Percentiles rank a stretch among this genome's conserved stretches.
phyloP scores from a whole-genome alignment of 2,329 filamentous ascomycete species.

The Helminthosporium solani region DNA sequence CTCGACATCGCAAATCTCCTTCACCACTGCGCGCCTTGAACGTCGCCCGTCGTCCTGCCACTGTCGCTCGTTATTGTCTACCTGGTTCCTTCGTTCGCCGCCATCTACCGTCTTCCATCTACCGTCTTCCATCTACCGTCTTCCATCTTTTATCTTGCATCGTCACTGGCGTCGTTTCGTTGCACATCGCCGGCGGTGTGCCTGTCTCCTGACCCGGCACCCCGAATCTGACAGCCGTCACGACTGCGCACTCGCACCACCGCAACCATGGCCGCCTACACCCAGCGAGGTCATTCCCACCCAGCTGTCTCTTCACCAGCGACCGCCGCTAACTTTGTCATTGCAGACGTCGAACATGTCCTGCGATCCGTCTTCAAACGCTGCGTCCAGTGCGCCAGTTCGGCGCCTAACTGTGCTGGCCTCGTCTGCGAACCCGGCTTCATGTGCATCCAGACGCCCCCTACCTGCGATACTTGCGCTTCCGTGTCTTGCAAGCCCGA shows the following conservation, averaged over 20 bases:
- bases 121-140: background rate
- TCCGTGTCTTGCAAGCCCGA: constrained; percentile 54
- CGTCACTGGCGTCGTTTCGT: too few relatives aligned
- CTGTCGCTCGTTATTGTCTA: constrained; percentile 5
- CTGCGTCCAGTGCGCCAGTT: constrained; percentile 58
- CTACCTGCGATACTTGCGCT: constrained; percentile 62
- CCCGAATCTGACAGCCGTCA: constrained; percentile 8
- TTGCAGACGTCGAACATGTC: constrained; percentile 38
- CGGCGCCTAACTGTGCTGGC: constrained; percentile 58
- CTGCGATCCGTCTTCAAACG: constrained; percentile 54
- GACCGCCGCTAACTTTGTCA: constrained; percentile 8
- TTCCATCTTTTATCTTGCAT: constrained; percentile 1
- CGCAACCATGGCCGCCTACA: constrained; percentile 16
- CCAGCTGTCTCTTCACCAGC: background rate
- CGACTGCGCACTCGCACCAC: too few relatives aligned
- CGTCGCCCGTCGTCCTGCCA: constrained; percentile 1
- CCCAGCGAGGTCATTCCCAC: constrained; percentile 14
- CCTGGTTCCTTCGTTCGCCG: background rate
- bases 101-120: background rate
- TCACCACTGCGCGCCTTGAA: background rate
- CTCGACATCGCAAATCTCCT: constrained; percentile 6
- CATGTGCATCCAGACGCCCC: constrained; percentile 60
- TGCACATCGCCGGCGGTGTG: constrained; percentile 4
- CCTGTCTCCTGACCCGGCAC: constrained; percentile 4
- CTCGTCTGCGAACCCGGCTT: constrained; percentile 53